Evolutionary conservation across 768 basidiomycete species (phyloP).

Genomic region (Leccinum boreale): DNA sequence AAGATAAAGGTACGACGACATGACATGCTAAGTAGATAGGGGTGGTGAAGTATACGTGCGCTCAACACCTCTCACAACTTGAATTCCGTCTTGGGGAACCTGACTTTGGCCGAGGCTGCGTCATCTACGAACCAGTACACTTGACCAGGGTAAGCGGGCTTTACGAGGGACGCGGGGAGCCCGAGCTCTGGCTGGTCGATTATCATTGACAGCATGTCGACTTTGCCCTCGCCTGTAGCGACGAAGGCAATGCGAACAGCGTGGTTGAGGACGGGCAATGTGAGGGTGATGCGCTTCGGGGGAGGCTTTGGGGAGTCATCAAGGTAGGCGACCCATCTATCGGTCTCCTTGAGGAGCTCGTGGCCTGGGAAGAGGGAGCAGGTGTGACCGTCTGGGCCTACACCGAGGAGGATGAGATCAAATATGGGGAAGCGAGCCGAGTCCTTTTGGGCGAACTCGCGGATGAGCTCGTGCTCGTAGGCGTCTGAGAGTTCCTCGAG

Average conservation of each 20-base stretch:
- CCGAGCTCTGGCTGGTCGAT: slow-evolving; percentile 76
- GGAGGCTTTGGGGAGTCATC: slow-evolving; percentile 96
- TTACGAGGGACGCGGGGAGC: slow-evolving; percentile 81
- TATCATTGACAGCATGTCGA: slow-evolving; percentile 65
- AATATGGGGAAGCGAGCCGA: slow-evolving; percentile 96
- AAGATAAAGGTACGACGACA: slow-evolving; percentile 10
- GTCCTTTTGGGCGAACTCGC: slow-evolving; percentile 88
- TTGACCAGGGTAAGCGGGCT: slow-evolving; percentile 73
- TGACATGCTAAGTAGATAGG: slow-evolving; percentile 15
- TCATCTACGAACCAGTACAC: slow-evolving; percentile 96
- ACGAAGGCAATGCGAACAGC: slow-evolving; percentile 88
- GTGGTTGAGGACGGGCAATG: slow-evolving; percentile 88
- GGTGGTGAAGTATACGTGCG: slow-evolving; percentile 3
- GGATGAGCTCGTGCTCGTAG: slow-evolving; percentile 83
- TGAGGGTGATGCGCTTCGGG: slow-evolving; percentile 84
- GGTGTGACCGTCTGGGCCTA: slow-evolving; percentile 98
- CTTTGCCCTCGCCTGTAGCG: slow-evolving; percentile 79
- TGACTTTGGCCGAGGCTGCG: slow-evolving; percentile 64
- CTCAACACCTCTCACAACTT: slow-evolving; percentile 40
- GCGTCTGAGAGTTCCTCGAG: slow-evolving; percentile 78
- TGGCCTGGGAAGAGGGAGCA: slow-evolving; percentile 97
- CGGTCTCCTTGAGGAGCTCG: slow-evolving; percentile 73
- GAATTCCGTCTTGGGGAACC: slow-evolving; percentile 55
- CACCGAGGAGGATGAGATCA: slow-evolving; percentile 93
- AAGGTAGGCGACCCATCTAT: slow-evolving; percentile 93